phyloP scores from a whole-genome alignment of 257 asterid species.

The Penstemon davidsonii region DNA sequence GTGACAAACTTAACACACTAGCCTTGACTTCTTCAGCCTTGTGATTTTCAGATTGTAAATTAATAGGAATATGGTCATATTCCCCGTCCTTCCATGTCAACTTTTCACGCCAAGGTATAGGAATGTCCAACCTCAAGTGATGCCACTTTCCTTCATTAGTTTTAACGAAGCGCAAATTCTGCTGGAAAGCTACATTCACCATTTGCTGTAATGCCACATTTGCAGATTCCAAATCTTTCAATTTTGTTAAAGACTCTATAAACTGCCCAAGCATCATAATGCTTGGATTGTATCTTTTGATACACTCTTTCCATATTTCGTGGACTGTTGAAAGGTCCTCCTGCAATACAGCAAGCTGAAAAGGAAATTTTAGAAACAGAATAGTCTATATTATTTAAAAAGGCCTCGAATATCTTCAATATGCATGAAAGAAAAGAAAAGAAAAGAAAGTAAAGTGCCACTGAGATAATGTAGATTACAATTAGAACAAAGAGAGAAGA shows the following conservation, averaged over 20 bases:
- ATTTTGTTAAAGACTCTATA: constrained; percentile 61
- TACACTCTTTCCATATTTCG: constrained; percentile 76
- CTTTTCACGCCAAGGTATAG: constrained; percentile 50
- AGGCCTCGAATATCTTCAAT: neutral
- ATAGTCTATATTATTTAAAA: neutral
- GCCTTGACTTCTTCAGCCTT: constrained; percentile 21
- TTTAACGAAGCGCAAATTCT: constrained; percentile 36
- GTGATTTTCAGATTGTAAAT: constrained; percentile 30
- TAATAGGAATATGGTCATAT: constrained; percentile 23
- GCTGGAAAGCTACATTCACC: constrained; percentile 49
- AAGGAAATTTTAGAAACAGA: constrained; percentile 36
- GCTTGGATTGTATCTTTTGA: constrained; percentile 50
- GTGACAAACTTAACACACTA: constrained; percentile 34
- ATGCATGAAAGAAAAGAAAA: neutral
- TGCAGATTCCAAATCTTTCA: constrained; percentile 84
- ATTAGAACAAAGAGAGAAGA: neutral
- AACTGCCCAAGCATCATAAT: constrained; percentile 63
- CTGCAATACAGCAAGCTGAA: constrained; percentile 92
- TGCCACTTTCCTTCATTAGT: constrained; percentile 53
- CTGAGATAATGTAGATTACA: constrained; percentile 4
- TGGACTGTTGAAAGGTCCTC: constrained; percentile 62
- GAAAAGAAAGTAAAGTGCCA: neutral
- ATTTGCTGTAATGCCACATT: constrained; percentile 63
- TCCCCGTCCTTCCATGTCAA: constrained; percentile 30
- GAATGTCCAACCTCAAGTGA: constrained; percentile 56